These are phyloP conservation scores for Centrapalus pauciflorus DNA, from an alignment of 129 eudicot genomes.

Conservation along the genomic window DNA sequence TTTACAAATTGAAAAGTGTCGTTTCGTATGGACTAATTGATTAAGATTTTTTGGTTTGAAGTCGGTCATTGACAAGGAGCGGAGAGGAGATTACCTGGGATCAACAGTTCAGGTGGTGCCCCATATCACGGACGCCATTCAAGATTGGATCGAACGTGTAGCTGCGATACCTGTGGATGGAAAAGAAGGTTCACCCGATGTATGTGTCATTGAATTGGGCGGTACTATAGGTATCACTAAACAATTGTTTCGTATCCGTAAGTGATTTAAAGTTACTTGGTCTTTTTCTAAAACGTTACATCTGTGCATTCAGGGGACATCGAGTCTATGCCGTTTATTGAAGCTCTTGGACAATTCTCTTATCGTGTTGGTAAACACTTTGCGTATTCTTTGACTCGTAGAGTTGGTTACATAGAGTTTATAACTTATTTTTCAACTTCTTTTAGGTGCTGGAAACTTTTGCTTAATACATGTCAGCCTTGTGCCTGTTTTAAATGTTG, in stretches of 20 bases:
- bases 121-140: conserved; percentile 94
- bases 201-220: conserved; percentile 97
- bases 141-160: conserved; percentile 95
- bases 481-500: conserved; percentile 89
- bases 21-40: neutral
- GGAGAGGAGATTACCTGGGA: conserved; percentile 95
- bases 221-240: conserved; percentile 74
- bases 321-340: conserved; percentile 95
- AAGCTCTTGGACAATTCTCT: conserved; percentile 93
- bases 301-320: conserved; percentile 65
- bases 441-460: conserved; percentile 82
- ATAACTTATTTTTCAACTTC: neutral
- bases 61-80: conserved; percentile 87
- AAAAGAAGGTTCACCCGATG: conserved; percentile 92
- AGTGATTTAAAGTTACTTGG: neutral
- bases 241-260: neutral
- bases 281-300: neutral
- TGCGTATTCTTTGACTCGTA: neutral
- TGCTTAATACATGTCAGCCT: conserved; percentile 96
- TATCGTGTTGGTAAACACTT: conserved; percentile 79
- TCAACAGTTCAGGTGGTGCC: conserved; percentile 96
- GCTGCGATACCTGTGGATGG: conserved; percentile 92
- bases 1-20: neutral
- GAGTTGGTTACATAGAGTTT: neutral
- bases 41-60: conserved; percentile 30